A percentile compares a stretch with the other conserved stretches of the same genome.
phyloP scores from a whole-genome alignment of 169 alveolate species.

The Neospora caninum region DNA sequence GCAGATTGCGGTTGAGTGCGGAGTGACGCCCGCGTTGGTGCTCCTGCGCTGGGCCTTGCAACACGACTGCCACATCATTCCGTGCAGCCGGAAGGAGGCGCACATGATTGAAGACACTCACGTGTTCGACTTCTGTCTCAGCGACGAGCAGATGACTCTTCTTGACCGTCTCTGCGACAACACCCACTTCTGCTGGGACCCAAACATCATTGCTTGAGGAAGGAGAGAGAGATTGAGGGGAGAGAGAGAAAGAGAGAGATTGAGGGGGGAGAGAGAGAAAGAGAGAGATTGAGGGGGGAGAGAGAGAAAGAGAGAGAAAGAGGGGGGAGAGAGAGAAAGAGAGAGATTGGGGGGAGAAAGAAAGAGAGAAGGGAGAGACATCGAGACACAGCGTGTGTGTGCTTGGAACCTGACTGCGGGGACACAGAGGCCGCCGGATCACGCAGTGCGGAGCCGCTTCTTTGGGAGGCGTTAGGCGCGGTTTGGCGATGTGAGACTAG shows the following conservation, averaged over 20 bases:
- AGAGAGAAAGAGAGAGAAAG: not conserved
- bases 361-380: no score
- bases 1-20: slow-evolving; percentile 24
- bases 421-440: no score
- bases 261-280: not conserved
- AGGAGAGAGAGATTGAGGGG: not conserved
- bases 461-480: no score
- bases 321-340: not conserved
- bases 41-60: slow-evolving; percentile 63
- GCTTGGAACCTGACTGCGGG: no score
- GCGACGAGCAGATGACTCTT: slow-evolving; percentile 52
- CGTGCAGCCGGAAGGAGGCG: slow-evolving; percentile 42
- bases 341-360: not conserved
- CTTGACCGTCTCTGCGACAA: slow-evolving; percentile 34
- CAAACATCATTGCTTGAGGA: slow-evolving; percentile 50
- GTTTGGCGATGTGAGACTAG: no score
- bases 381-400: no score
- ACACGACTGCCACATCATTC: slow-evolving; percentile 55
- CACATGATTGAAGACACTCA: slow-evolving; percentile 45
- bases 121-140: slow-evolving; percentile 28
- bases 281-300: not conserved
- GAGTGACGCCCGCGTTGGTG: slow-evolving; percentile 36
- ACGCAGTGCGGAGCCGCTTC: no score
- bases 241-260: not conserved
- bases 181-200: slow-evolving; percentile 63